Conservation (phyloP, 768 basidiomycete genomes). For the Lactarius indigo region DNA sequence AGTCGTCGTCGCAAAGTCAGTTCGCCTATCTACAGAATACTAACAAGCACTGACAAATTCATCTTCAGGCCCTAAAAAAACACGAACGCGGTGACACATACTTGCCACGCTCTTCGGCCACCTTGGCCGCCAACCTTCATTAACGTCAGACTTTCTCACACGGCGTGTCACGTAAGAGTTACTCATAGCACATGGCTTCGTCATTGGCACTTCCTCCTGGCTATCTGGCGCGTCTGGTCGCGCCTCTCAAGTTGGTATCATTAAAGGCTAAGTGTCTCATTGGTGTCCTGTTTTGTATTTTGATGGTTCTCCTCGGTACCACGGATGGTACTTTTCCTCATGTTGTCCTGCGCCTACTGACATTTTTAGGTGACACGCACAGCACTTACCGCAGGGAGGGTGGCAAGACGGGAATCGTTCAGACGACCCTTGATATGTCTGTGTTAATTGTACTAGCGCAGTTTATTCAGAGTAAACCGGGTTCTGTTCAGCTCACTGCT, state of each 20-base stretch:
- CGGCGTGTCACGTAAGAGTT: not conserved
- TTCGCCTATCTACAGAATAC: not conserved
- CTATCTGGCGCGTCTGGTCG: not conserved
- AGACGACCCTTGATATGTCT: not conserved
- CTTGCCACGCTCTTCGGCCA: not conserved
- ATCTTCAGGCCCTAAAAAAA: constrained; percentile 15
- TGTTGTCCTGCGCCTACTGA: constrained; percentile 12
- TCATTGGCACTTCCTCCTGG: not conserved
- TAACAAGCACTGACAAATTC: not conserved
- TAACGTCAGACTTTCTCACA: not conserved
- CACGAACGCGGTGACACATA: constrained; percentile 13
- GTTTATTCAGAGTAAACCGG: not conserved
- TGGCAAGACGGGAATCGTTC: not conserved
- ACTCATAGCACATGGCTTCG: not conserved
- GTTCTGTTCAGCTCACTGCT: not conserved
- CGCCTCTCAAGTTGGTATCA: constrained; percentile 1
- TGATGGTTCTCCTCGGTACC: constrained; percentile 1
- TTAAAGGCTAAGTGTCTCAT: constrained; percentile 23
- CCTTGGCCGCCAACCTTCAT: not conserved
- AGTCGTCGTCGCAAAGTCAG: constrained; percentile 18
- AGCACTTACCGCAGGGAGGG: not conserved
- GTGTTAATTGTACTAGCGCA: not conserved
- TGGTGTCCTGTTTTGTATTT: not conserved
- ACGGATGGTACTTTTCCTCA: constrained; percentile 13
- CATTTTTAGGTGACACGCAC: constrained; percentile 10